Evolutionary conservation across 148 eudicot genomes (phyloP), one percentile per base, ranked within the genome.

Genomic region (Rhododendron molle): DNA sequence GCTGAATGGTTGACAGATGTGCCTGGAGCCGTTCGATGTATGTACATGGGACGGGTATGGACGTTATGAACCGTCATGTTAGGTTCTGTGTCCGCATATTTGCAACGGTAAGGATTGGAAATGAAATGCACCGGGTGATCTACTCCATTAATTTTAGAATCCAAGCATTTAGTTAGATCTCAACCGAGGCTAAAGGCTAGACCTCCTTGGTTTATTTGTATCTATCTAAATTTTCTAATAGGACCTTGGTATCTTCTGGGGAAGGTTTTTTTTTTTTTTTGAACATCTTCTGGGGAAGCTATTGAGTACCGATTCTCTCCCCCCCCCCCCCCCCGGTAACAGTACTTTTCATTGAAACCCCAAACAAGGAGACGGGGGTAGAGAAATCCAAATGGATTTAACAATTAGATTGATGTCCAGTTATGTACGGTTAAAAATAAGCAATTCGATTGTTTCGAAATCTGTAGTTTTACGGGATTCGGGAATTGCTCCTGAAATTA

Each of bases 161-260:
- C 1, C 20, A 2, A 43, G 50, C 49, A 40, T 21, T 30, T 71
- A 9, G 77, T 10, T 21, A 21, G 81, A n/a, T n/a, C 81, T 78
- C 54, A 21, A 30, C 18, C 15, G 3, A 47, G 13, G 16, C 46
- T 21, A 26, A 50, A 30, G 14, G 14, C 34, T 23, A 28, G 78
- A 15, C 62, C 79, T 62, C 52, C 86, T 76, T 56, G 81, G 34
- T 84, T 84, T 58, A 76, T n/a, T n/a, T n/a, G n/a, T n/a, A n/a
- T 23, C 32, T 32, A 72, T 36, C 69, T 36, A 23, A 43, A 30
- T 40, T 56, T 76, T 30, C 5, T 32, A 47, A 73, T 32, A 44
- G 49, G 80, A 32, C 36, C 71, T 73, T 76, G 54, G 40, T 21
- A 40, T 16, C 85, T 58, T 67, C 30, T 65, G 72, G 32, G 72